Conservation (phyloP, 345 rosid genomes). For the Toxicodendron radicans region DNA sequence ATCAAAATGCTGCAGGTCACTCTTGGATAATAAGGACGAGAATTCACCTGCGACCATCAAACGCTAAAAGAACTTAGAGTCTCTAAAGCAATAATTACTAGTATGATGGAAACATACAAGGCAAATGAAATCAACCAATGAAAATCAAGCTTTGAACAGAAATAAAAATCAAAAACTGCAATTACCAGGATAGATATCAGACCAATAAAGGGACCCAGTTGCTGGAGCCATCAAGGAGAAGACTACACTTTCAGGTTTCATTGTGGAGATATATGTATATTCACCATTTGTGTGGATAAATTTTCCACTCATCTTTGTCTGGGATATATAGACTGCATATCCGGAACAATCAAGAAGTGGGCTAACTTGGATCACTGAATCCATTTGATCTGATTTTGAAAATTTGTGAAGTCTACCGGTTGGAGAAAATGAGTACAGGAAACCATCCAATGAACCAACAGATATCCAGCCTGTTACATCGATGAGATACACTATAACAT, state of each 20-base stretch:
- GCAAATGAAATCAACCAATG: constrained; percentile 1
- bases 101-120: neutral
- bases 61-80: constrained; percentile 7
- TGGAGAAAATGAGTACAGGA: constrained; percentile 74
- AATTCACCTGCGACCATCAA: constrained; percentile 43
- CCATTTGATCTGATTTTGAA: constrained; percentile 33
- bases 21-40: constrained; percentile 39
- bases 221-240: constrained; percentile 71
- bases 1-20: constrained; percentile 61
- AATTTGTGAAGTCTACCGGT: constrained; percentile 58
- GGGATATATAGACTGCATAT: constrained; percentile 60
- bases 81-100: neutral
- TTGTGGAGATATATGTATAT: constrained; percentile 49
- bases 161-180: neutral
- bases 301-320: constrained; percentile 63
- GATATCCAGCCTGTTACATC: constrained; percentile 68
- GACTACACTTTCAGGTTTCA: constrained; percentile 53
- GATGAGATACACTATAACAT: no score
- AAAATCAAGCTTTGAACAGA: neutral
- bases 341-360: constrained; percentile 79
- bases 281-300: constrained; percentile 36
- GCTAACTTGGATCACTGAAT: constrained; percentile 56
- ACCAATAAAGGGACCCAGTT: constrained; percentile 70
- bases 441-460: constrained; percentile 81
- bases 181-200: constrained; percentile 75